These are phyloP conservation scores for Fraxinus angustifolia DNA, from an alignment of 305 asterid species.

Conservation along the genomic window DNA sequence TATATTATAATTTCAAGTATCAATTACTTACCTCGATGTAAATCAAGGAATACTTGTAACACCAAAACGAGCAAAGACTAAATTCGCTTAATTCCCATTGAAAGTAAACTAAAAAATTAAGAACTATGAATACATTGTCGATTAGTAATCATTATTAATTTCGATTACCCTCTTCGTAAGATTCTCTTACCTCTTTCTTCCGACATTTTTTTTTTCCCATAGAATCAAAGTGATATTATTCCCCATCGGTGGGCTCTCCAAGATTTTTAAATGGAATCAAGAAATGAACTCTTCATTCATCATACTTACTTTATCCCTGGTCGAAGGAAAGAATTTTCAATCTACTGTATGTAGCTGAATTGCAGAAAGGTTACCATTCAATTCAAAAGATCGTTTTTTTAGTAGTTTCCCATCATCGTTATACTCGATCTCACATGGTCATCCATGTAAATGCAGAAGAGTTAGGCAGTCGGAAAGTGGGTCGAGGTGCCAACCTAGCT, in stretches of 20 bases:
- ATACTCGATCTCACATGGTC: not conserved
- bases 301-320: not conserved
- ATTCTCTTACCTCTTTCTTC: not conserved
- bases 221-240: not conserved
- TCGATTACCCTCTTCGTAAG: not conserved
- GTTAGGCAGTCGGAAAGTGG: not conserved
- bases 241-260: not conserved
- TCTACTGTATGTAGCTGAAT: not conserved
- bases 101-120: not conserved
- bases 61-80: not conserved
- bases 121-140: not conserved
- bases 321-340: not conserved
- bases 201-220: not conserved
- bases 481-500: not conserved
- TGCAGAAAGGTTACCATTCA: not conserved
- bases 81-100: not conserved
- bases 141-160: not conserved
- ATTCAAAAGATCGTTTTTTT: not conserved
- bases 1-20: not conserved
- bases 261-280: not conserved
- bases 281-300: slow-evolving; percentile 2
- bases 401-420: not conserved
- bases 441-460: not conserved
- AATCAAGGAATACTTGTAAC: not conserved
- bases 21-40: not conserved